phyloP scores from a whole-genome alignment of 352 stramenopile genomes.

The Globisporangium camurandrum region DNA sequence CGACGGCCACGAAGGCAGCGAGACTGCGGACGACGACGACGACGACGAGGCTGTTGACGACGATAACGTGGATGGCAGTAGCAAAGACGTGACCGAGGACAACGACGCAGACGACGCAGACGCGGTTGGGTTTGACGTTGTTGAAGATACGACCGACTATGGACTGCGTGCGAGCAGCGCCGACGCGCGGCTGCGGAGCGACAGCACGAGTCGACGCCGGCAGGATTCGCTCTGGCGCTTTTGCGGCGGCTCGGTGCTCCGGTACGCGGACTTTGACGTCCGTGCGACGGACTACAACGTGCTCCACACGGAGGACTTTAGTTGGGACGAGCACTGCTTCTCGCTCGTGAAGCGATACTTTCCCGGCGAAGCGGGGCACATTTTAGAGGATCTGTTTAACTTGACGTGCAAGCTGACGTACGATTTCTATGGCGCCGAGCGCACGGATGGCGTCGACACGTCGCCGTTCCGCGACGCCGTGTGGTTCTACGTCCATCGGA shows the following conservation, averaged over 20 bases:
- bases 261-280: conserved; percentile 85
- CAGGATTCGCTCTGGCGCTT: conserved; percentile 78
- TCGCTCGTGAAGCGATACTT: conserved; percentile 83
- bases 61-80: conserved; percentile 14
- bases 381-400: conserved; percentile 84
- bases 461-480: conserved; percentile 76
- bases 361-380: conserved; percentile 66
- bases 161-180: conserved; percentile 24
- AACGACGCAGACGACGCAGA: conserved; percentile 19
- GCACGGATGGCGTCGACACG: conserved; percentile 63
- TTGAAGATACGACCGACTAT: conserved; percentile 43
- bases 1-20: conserved; percentile 51
- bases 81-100: conserved; percentile 18
- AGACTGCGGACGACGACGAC: conserved; percentile 51
- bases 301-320: conserved; percentile 85
- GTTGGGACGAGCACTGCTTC: conserved; percentile 86
- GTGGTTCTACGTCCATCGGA: conserved; percentile 85
- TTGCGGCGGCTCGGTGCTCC: conserved; percentile 69
- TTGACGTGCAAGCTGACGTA: conserved; percentile 82
- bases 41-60: conserved; percentile 4
- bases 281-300: conserved; percentile 70
- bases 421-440: conserved; percentile 55
- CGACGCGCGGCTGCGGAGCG: no score
- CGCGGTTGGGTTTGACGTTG: conserved; percentile 41
- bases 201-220: no score